Base-by-base conservation (phyloP, 2,329 filamentous ascomycete genomes). In the Diaporthe capsici region DNA sequence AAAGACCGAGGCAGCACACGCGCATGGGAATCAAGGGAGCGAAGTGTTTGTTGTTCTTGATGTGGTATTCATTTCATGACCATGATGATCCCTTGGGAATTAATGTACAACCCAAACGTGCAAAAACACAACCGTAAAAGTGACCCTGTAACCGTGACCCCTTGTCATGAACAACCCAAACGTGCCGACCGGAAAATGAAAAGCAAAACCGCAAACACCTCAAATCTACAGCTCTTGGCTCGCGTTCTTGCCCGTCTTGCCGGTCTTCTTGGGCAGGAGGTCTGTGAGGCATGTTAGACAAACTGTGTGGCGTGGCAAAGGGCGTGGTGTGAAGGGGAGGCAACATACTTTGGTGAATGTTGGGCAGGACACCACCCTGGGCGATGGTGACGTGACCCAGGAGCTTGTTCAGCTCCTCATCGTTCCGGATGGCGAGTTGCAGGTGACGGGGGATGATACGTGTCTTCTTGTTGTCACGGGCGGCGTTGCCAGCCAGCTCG, bases 381-480 rank as follows among this genome's bases (percentile, higher is more conserved):
- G 96, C 95, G 83, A 98, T 98, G 85, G 95, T 98, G 87, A 98
- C 95, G 86, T 98, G 95, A 76, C 96, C 96, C 79, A 98, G 91
- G 78, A 98, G 93, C 92, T 98, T 98, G 94, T 98, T 98, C 94
- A 98, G 87, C 89, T 99, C 97, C 92, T 98, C 96, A 87, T 98
- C 96, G 90, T 98, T 98, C 84, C 97, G 94, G 90, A 99, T 99
- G 88, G 97, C 97, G 82, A 99, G 95, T 90, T 99, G 97, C 65
- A 99, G 92, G 88, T 99, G 97, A 88, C 97, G 95, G 80, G 97
- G 97, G 78, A 98, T 99, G 90, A 99, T 99, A 94, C 97, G 96
- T 80, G 96, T 99, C 94, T 98, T 98, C 95, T 99, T 99, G 93
- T 98, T 98, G 90, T 99, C 97, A 82, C 97, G 96, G 79, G 97